Base-by-base conservation (phyloP, 805 yeast species). In the Spathaspora passalidarum region DNA sequence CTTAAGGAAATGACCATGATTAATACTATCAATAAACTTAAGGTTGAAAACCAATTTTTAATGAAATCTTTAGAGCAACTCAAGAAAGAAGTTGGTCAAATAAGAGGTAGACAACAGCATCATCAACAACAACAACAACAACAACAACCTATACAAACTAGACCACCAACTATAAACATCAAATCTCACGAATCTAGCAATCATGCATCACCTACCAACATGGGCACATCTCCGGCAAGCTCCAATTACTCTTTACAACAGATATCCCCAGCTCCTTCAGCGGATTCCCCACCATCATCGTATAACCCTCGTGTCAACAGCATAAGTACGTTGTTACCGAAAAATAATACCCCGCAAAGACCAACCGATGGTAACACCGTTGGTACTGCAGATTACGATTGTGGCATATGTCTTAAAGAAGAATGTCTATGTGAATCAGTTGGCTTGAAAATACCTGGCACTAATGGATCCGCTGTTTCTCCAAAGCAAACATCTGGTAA, bases 401-500 rank as follows among this genome's bases (percentile, higher is more conserved):
- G 91, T 60, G 85, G 82, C 2, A 79, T 81, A n/a, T 85, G 91
- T 59, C 61, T 69, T 36, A 82, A 82, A 58, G 89, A 83, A 42
- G 82, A 76, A 46, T 86, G 91, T 57, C 61, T 84, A 11, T 85
- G 91, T 60, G 89, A 76, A 49, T 61, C 62, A 32, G 75, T 66
- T 8, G 82, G 82, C 2, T 55, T 77, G 42, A 73, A 69, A 45
- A 59, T 56, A 4, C 36, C 55, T 9, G 34, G 8, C n/a, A n/a
- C n/a, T n/a, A n/a, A n/a, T n/a, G n/a, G n/a, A n/a, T n/a, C n/a
- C 5, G 14, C 17, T 29, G 34, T 29, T 3, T 7, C 13, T 7
- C 48, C 43, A 7, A 38, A 34, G 21, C 23, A 13, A 2, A 29
- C 47, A 23, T 10, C 23, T 20, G 9, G 35, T 25, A n/a, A 50